These are phyloP conservation scores for Zygoascus sp. DNA, from an alignment of 1,139 yeast species.

Conservation along the genomic window DNA sequence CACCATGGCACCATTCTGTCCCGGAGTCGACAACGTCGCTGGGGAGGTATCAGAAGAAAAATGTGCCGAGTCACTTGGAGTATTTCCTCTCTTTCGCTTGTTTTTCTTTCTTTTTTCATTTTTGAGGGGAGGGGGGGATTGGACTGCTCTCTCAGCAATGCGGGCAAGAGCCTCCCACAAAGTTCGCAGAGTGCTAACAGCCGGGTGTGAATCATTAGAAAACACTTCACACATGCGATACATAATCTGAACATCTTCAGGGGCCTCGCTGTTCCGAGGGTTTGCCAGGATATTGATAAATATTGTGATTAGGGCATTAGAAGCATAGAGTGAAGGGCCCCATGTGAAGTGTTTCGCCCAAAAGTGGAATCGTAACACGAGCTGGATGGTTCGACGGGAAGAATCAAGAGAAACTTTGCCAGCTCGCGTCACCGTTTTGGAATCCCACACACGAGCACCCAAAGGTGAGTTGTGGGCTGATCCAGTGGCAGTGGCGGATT, in stretches of 20 bases:
- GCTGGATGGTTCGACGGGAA: conserved; percentile 24
- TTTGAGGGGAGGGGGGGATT: background rate
- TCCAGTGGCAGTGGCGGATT: background rate
- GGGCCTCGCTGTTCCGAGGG: conserved; percentile 25
- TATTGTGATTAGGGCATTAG: conserved; percentile 27
- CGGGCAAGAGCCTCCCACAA: conserved; percentile 11
- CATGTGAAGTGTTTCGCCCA: conserved; percentile 16
- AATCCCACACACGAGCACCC: background rate
- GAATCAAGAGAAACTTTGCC: conserved; percentile 25
- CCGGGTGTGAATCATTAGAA: background rate
- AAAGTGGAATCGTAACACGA: conserved; percentile 16
- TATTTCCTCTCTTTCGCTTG: background rate
- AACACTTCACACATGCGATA: background rate
- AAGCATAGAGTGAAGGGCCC: conserved; percentile 19
- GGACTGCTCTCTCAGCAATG: conserved; percentile 3
- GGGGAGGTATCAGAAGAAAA: conserved; percentile 2
- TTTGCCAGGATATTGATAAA: conserved; percentile 27
- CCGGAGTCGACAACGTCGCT: background rate
- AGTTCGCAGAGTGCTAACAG: background rate
- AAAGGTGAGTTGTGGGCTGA: background rate
- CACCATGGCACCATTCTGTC: background rate
- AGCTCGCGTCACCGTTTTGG: background rate
- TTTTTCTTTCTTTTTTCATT: background rate
- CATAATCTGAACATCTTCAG: conserved; percentile 21
- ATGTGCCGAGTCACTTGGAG: background rate